Conservation (phyloP, 2,329 filamentous ascomycete genomes). For the Acarospora socialis region DNA sequence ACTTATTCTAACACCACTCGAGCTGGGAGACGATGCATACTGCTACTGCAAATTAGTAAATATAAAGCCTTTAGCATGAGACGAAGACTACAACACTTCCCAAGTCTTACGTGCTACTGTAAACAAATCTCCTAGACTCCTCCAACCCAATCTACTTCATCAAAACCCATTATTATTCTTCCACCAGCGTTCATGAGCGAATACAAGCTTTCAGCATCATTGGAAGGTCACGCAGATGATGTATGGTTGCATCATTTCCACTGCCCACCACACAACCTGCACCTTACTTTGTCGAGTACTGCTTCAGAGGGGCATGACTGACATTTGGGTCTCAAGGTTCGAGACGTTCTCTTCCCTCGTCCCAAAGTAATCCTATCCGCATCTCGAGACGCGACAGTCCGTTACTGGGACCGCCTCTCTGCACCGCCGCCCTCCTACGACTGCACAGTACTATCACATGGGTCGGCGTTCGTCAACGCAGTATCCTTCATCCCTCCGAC, state of each 20-base stretch:
- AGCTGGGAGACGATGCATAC: no score
- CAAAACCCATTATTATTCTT: no score
- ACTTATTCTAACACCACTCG: no score
- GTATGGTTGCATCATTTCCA: conserved; percentile 38
- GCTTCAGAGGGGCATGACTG: conserved; percentile 8
- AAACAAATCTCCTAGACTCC: no score
- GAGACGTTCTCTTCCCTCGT: conserved; percentile 65
- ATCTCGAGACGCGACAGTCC: conserved; percentile 81
- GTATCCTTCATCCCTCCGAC: conserved; percentile 62
- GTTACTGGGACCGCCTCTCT: conserved; percentile 62
- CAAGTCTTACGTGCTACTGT: no score
- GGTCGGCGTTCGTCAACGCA: conserved; percentile 76
- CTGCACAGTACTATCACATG: conserved; percentile 61
- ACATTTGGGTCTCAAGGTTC: conserved; percentile 67
- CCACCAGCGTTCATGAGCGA: no score
- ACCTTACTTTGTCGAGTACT: conserved; percentile 13
- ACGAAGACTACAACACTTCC: no score
- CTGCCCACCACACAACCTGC: background rate
- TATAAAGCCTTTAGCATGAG: no score
- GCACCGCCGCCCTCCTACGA: conserved; percentile 58
- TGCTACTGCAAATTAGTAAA: no score
- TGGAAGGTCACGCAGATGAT: conserved; percentile 85
- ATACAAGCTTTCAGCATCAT: conserved; percentile 85
- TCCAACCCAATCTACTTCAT: no score
- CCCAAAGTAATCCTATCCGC: conserved; percentile 64